phyloP scores from a whole-genome alignment of 306 rosid species.

The Cercis canadensis region DNA sequence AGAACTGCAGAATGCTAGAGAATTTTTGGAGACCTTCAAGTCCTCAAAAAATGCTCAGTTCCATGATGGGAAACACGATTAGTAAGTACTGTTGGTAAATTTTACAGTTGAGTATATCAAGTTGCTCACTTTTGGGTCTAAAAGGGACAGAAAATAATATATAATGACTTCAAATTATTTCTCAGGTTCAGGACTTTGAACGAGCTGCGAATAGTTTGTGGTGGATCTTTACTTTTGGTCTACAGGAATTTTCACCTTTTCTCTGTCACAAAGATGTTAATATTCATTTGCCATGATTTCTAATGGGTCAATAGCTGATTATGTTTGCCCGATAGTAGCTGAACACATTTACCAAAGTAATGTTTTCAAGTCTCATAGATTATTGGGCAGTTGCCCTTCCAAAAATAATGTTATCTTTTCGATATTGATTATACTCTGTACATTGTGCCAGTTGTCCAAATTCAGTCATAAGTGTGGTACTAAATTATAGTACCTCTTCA shows the following conservation, averaged over 20 bases:
- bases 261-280: background rate
- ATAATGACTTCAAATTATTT: background rate
- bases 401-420: conserved; percentile 11
- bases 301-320: conserved; percentile 6
- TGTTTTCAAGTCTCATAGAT: background rate
- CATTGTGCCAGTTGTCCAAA: conserved; percentile 16
- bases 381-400: conserved; percentile 3
- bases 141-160: conserved; percentile 8
- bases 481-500: too few species aligned
- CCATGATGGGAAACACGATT: conserved; percentile 82
- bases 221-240: background rate
- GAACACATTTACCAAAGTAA: conserved; percentile 9
- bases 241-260: background rate
- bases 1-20: conserved; percentile 70
- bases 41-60: conserved; percentile 90
- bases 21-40: conserved; percentile 83
- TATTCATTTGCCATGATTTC: conserved; percentile 16
- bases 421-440: background rate
- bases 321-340: conserved; percentile 2
- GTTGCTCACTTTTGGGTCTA: conserved; percentile 2
- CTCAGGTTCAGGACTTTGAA: conserved; percentile 39
- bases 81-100: conserved; percentile 40
- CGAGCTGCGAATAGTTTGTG: conserved; percentile 24
- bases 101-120: background rate
- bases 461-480: too few species aligned